phyloP scores from a whole-genome alignment of 371 early-diverging fungal genomes.

The Saksenaea vasiformis region DNA sequence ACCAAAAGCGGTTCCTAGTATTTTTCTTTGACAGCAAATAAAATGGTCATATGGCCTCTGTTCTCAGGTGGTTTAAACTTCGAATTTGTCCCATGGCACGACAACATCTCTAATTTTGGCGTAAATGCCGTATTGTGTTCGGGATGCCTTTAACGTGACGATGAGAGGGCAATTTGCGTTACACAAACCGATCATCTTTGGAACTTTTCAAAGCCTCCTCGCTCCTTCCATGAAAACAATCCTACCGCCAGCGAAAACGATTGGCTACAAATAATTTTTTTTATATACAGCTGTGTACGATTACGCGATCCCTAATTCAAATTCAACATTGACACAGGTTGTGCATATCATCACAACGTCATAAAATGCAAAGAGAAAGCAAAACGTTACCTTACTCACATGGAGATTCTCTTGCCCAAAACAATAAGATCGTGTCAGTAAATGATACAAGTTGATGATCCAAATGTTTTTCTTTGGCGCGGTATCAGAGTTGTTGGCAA shows the following conservation, averaged over 20 bases:
- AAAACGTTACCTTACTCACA: neutral
- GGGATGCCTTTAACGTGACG: neutral
- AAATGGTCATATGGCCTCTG: neutral
- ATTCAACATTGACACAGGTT: neutral
- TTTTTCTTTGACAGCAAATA: neutral
- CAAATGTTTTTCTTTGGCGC: neutral
- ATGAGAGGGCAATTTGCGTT: neutral
- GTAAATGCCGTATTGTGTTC: neutral
- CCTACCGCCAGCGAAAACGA: neutral
- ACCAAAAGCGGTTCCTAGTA: neutral
- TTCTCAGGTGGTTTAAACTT: neutral
- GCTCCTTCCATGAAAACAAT: neutral
- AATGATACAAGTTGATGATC: neutral
- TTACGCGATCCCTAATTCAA: neutral
- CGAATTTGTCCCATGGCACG: constrained; percentile 1
- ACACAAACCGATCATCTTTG: neutral
- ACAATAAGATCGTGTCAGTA: neutral
- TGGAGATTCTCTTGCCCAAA: neutral
- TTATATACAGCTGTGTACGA: neutral
- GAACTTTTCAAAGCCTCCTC: neutral
- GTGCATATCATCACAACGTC: neutral
- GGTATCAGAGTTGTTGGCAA: neutral
- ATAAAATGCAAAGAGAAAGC: neutral
- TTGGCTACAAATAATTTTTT: neutral
- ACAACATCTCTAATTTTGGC: neutral